phyloP scores from a whole-genome alignment of 257 asterid genomes.

The Nicotiana paniculata region DNA sequence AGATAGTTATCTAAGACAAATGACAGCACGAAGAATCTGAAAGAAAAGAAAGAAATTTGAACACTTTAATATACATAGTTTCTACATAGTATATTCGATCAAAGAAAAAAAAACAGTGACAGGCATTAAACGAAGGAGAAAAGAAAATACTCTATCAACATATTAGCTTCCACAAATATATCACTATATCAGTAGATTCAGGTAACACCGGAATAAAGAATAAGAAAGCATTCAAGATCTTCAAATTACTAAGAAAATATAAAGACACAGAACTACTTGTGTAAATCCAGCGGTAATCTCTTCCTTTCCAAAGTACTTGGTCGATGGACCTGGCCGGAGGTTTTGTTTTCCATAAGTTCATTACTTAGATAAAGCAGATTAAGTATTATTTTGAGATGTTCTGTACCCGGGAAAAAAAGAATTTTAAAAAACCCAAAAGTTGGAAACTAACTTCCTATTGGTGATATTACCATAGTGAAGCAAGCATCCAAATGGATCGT shows the following conservation, averaged over 20 bases:
- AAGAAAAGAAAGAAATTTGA: not conserved
- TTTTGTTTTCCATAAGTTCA: not conserved
- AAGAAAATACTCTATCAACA: not conserved
- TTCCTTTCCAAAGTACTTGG: not conserved
- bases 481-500: not conserved
- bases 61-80: not conserved
- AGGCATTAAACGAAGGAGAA: not conserved
- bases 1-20: not conserved
- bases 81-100: not conserved
- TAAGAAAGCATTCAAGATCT: not conserved
- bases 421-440: not conserved
- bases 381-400: not conserved
- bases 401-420: not conserved
- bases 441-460: not conserved
- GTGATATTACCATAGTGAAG: not conserved
- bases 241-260: not conserved
- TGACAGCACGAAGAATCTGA: not conserved
- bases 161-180: not conserved
- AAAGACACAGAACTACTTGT: not conserved
- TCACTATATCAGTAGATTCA: not conserved
- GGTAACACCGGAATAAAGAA: not conserved
- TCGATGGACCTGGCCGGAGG: not conserved
- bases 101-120: not conserved
- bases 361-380: not conserved
- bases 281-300: not conserved